phyloP scores from a whole-genome alignment of 2,329 filamentous ascomycete species.

The Apiospora saccharicola region DNA sequence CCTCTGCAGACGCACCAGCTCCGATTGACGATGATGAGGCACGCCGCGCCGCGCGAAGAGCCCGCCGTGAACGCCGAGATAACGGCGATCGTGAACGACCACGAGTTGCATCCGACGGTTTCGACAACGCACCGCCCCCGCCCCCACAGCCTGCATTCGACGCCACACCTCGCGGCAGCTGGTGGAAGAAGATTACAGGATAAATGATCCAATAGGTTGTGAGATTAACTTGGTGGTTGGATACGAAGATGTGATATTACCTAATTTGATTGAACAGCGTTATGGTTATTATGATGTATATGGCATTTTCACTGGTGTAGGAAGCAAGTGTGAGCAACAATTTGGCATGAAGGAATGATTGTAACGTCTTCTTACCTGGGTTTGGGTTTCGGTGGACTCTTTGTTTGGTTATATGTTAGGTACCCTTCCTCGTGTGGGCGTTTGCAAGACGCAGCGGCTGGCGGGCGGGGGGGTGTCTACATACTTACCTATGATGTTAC shows the following conservation, averaged over 20 bases:
- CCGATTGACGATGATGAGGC: constrained; percentile 56
- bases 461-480: neutral
- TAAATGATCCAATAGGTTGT: neutral
- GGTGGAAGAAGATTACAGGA: constrained; percentile 66
- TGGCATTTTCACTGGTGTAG: neutral
- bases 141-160: constrained; percentile 54
- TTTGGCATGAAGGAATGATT: neutral
- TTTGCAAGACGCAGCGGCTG: constrained; percentile 8
- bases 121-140: constrained; percentile 46
- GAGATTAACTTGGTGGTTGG: neutral
- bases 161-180: constrained; percentile 59
- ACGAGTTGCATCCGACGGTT: constrained; percentile 42
- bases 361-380: constrained; percentile 3
- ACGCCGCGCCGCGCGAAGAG: constrained; percentile 56
- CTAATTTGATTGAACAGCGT: constrained; percentile 10
- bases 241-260: neutral
- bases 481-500: neutral
- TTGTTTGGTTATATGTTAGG: neutral
- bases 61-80: constrained; percentile 53
- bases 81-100: constrained; percentile 48
- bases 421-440: neutral
- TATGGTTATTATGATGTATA: constrained; percentile 1
- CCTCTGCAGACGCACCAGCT: constrained; percentile 45
- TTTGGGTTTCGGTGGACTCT: neutral
- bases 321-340: constrained; percentile 1